A percentile compares a stretch with the other conserved stretches of the same genome.
Evolutionary conservation across 306 rosid genomes (phyloP).

Genomic region (Vachellia collinsii): DNA sequence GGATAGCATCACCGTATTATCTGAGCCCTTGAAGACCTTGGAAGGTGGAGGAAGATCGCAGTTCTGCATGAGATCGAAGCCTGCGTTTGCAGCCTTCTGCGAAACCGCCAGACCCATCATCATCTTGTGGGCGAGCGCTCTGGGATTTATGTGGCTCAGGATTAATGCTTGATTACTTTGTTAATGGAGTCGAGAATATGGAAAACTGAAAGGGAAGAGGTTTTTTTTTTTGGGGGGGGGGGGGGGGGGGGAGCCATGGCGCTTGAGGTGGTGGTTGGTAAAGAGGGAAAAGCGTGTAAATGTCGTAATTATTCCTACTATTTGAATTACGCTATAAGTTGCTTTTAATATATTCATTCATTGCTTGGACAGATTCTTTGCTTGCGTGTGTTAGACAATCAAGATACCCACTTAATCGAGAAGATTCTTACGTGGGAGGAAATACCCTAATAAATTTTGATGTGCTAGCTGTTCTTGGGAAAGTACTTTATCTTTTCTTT

Average conservation of each 20-base stretch:
- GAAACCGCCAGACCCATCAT: conserved; percentile 57
- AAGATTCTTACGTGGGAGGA: not conserved
- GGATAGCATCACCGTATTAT: conserved; percentile 47
- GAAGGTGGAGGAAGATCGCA: conserved; percentile 96
- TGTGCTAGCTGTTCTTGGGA: not conserved
- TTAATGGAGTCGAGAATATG: conserved; percentile 3
- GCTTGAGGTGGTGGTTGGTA: conserved; percentile 35
- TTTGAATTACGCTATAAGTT: conserved; percentile 34
- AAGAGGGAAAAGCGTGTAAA: conserved; percentile 27
- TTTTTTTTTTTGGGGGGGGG: too few relatives aligned
- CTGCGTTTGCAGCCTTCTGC: conserved; percentile 38
- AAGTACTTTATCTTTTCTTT: too few relatives aligned
- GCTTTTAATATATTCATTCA: conserved; percentile 36
- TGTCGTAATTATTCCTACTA: conserved; percentile 38
- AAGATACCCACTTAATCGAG: conserved; percentile 4
- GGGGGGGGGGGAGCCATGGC: conserved; percentile 34
- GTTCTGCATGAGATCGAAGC: conserved; percentile 76
- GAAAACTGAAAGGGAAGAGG: conserved; percentile 29
- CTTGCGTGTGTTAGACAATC: conserved; percentile 48
- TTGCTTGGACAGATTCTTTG: conserved; percentile 43
- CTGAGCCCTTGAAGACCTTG: conserved; percentile 62
- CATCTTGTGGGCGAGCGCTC: conserved; percentile 25
- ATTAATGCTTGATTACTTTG: conserved; percentile 1
- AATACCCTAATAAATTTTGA: not conserved
- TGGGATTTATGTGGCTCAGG: conserved; percentile 16